phyloP scores from a whole-genome alignment of 2,329 filamentous ascomycete species.

The Paramyrothecium roridum region DNA sequence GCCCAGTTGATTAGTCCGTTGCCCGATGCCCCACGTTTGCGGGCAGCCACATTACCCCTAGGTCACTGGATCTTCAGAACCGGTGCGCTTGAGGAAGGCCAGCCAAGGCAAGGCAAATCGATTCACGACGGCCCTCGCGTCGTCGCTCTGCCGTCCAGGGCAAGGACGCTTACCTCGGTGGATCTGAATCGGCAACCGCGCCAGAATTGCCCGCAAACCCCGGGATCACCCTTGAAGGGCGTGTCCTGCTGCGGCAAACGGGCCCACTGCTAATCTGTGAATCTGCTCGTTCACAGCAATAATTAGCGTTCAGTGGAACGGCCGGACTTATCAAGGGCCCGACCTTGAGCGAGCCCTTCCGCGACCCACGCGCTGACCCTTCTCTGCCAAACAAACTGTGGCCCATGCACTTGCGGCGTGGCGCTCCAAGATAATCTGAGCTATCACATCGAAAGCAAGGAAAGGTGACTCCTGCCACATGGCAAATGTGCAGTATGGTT shows the following conservation, averaged over 20 bases:
- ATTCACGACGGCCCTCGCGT: not conserved
- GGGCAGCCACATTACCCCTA: constrained; percentile 18
- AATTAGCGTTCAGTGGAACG: not conserved
- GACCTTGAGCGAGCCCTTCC: no score
- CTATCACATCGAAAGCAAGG: no score
- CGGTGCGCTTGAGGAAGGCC: not conserved
- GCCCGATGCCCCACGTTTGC: constrained; percentile 4
- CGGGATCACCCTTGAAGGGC: not conserved
- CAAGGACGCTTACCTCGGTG: not conserved
- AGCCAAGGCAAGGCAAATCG: no score
- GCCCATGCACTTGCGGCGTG: not conserved
- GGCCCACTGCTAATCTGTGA: not conserved
- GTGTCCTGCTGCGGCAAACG: not conserved
- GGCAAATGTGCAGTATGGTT: no score
- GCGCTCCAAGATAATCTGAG: not conserved
- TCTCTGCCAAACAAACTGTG: not conserved
- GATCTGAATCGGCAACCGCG: not conserved
- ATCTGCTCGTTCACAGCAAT: not conserved
- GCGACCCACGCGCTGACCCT: not conserved
- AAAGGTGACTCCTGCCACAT: no score
- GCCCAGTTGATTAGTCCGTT: not conserved
- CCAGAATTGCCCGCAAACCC: not conserved
- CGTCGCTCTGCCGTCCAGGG: not conserved
- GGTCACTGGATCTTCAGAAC: constrained; percentile 17
- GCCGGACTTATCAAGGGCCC: not conserved